A percentile compares a stretch with the other conserved stretches of the same genome.
Conservation (phyloP, 2,329 filamentous ascomycete species). For the Colletotrichum theobromicola region DNA sequence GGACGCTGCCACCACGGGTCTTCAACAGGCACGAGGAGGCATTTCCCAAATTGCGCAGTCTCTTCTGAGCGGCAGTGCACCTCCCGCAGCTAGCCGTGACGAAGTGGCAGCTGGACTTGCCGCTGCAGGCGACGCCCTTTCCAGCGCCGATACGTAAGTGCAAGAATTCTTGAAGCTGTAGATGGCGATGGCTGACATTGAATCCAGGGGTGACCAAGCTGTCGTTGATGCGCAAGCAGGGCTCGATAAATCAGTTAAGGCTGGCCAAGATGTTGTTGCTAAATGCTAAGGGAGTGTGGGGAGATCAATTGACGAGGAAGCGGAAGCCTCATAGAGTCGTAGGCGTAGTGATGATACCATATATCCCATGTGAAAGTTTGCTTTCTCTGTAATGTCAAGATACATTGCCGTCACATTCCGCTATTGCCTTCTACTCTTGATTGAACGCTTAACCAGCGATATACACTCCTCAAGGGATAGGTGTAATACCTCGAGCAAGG, state of each 20-base stretch:
- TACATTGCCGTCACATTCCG: not conserved
- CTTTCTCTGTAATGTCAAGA: not conserved
- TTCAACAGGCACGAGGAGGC: not conserved
- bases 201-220: not conserved
- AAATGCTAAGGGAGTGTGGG: not conserved
- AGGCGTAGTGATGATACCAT: not conserved
- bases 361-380: not conserved
- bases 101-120: not conserved
- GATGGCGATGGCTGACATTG: not conserved
- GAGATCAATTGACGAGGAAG: not conserved
- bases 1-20: not conserved
- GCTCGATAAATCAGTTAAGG: not conserved
- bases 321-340: not conserved
- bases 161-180: not conserved
- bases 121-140: not conserved
- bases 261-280: not conserved
- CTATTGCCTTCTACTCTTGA: not conserved
- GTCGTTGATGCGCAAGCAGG: not conserved
- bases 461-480: fast-evolving
- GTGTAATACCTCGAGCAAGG: not conserved
- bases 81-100: not conserved
- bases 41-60: not conserved
- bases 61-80: not conserved
- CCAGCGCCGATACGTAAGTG: not conserved
- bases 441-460: not conserved